Base-by-base conservation (phyloP, 2,329 filamentous ascomycete genomes). In the Pyrenochaeta sp. region DNA sequence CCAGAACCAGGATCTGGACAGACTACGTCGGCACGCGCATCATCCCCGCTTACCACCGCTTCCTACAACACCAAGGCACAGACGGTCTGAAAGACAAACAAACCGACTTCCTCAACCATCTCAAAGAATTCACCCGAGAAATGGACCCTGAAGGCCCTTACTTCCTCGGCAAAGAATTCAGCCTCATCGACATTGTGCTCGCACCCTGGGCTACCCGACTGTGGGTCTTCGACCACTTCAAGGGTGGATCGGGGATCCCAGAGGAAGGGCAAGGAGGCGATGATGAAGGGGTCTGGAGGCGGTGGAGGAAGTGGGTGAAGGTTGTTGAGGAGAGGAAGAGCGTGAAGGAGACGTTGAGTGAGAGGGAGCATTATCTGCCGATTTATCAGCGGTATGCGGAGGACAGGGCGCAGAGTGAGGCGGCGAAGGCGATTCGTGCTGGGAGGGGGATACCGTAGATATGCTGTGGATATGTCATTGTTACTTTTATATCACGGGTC, bases 201-300 rank as follows among this genome's bases (percentile, higher is more conserved):
- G 90, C 88, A 37, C 91, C 91, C 0, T 93, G 90, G 90, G 87
- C 88, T 0, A 84, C 88, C 52, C 82, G 91, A 13, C 72, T 92
- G 22, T 93, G 90, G 81, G 79, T 92, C 5, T 88, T 93, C 64
- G 90, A 93, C 66, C 84, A 91, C 61, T 93, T 90, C 72, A 93
- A 93, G 55, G 82, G 81, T 1, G 84, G 84, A 0, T 59, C 82
- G n/a, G 80, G 81, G 0, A 79, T 87, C 40, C 83, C 83, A 1
- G 77, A 62, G 50, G 71, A 80, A 34, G 83, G 83, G 0, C 46
- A 82, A 50, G 81, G 79, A 2, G 83, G 81, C 0, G 79, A 82
- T 7, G 85, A 90, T 37, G 85, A 86, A 51, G 74, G 74, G 36
- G 71, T 83, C 1, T 93, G 90, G 91, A 75, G 68, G 42, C 80